Percentiles rank a stretch among this genome's conserved stretches.
Evolutionary conservation across 768 basidiomycete species (phyloP).

Genomic region (Termitomyces sp.): DNA sequence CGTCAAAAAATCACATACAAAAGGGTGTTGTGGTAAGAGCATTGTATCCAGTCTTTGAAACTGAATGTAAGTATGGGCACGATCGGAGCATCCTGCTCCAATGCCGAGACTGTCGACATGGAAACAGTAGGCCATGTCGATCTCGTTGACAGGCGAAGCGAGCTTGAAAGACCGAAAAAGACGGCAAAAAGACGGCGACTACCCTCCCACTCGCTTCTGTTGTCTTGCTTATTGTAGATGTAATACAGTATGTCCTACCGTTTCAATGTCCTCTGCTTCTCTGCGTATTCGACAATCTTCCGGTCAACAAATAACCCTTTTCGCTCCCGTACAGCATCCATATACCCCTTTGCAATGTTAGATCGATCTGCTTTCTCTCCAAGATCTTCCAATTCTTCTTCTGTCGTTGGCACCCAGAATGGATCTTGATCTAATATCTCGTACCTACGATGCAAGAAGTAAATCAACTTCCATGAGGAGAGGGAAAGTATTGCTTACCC

Average conservation of each 20-base stretch:
- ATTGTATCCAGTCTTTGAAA: not conserved
- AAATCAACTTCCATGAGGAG: not conserved
- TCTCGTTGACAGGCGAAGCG: not conserved
- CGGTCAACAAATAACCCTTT: slow-evolving; percentile 96
- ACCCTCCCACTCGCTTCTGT: not conserved
- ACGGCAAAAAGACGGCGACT: not conserved
- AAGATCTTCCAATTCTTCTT: slow-evolving; percentile 94
- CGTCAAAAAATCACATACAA: not conserved
- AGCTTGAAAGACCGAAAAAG: not conserved
- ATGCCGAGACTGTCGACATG: not conserved
- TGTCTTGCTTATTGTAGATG: not conserved
- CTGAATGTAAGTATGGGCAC: not conserved
- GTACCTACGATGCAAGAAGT: slow-evolving; percentile 48
- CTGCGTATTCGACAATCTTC: slow-evolving; percentile 93
- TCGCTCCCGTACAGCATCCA: slow-evolving; percentile 85
- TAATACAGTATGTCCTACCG: slow-evolving; percentile 27
- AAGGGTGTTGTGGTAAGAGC: not conserved
- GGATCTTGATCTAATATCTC: slow-evolving; percentile 93
- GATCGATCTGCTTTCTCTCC: slow-evolving; percentile 93
- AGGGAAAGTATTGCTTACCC: slow-evolving; percentile 47
- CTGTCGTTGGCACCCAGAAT: slow-evolving; percentile 97
- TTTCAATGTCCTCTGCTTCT: slow-evolving; percentile 91
- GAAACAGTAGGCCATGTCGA: not conserved
- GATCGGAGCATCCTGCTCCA: not conserved
- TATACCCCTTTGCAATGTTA: slow-evolving; percentile 91